Evolutionary conservation across 2,329 filamentous ascomycete genomes (phyloP).

Genomic region (Pseudocercospora fuligena): DNA sequence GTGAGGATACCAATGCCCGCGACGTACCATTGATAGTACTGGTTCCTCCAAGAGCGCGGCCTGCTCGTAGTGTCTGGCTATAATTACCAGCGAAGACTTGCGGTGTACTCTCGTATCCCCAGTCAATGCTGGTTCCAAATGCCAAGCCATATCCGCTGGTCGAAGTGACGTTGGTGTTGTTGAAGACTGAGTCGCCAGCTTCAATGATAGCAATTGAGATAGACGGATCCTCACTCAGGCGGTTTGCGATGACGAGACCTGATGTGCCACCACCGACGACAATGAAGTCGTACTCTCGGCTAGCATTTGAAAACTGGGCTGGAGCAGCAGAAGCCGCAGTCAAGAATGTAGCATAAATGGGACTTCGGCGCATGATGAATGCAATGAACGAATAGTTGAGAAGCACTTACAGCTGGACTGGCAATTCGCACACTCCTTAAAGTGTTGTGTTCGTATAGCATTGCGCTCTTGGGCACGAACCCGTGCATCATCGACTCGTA

Average conservation of each 20-base stretch:
- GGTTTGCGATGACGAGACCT: constrained; percentile 36
- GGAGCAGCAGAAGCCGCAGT: constrained; percentile 9
- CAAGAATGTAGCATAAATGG: neutral
- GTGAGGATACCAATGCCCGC: neutral
- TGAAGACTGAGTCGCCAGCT: constrained; percentile 17
- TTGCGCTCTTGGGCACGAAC: too few relatives aligned
- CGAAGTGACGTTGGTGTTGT: constrained; percentile 40
- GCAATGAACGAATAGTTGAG: neutral
- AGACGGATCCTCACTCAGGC: constrained; percentile 36
- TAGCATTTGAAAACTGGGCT: neutral
- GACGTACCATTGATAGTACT: constrained; percentile 44
- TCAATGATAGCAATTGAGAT: constrained; percentile 39
- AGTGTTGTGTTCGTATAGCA: too few relatives aligned
- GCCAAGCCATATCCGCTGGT: constrained; percentile 51
- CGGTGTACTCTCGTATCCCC: constrained; percentile 27
- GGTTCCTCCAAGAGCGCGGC: constrained; percentile 45
- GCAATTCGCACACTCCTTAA: too few relatives aligned
- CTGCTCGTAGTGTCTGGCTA: constrained; percentile 34
- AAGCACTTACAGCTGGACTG: too few relatives aligned
- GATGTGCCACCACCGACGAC: constrained; percentile 39
- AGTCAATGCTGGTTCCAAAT: constrained; percentile 30
- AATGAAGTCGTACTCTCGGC: constrained; percentile 31
- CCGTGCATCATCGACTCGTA: too few relatives aligned
- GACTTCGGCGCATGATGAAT: neutral
- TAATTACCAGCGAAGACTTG: constrained; percentile 27